These are phyloP conservation scores for Saturnispora kantuleensis DNA, from an alignment of 805 yeast species.

Conservation along the genomic window DNA sequence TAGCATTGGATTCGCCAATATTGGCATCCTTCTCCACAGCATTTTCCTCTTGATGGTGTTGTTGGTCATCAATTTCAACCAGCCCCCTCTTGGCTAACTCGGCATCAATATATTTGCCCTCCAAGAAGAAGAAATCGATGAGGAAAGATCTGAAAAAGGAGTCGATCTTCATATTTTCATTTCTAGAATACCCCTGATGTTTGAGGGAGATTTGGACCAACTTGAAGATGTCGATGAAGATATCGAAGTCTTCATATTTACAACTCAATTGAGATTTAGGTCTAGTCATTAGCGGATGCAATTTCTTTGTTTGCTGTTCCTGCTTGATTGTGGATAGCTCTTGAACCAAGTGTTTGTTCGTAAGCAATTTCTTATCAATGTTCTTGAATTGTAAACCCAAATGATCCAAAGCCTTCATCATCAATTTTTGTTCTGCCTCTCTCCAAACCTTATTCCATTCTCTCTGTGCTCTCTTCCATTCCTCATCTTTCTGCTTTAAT, in stretches of 20 bases:
- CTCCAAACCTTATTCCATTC: conserved; percentile 99
- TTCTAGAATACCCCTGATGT: conserved; percentile 64
- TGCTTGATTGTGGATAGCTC: conserved; percentile 88
- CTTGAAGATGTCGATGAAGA: conserved; percentile 64
- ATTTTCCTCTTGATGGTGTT: conserved; percentile 13
- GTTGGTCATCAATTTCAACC: conserved; percentile 17
- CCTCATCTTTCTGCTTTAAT: conserved; percentile 95
- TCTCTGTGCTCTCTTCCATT: conserved; percentile 95
- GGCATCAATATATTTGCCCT: conserved; percentile 38
- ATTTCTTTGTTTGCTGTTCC: conserved; percentile 79
- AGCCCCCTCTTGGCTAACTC: conserved; percentile 28
- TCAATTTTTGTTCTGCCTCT: conserved; percentile 92
- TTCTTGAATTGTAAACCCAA: conserved; percentile 94
- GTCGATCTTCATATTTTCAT: conserved; percentile 69
- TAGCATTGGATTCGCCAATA: not conserved
- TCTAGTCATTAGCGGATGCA: conserved; percentile 77
- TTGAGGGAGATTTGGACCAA: conserved; percentile 58
- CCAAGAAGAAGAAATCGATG: conserved; percentile 59
- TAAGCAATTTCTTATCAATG: conserved; percentile 84
- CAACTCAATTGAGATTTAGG: conserved; percentile 64
- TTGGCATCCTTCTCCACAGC: conserved; percentile 9
- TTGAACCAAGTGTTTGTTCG: conserved; percentile 81
- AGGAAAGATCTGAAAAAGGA: conserved; percentile 64
- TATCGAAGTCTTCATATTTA: conserved; percentile 51
- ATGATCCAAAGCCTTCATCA: conserved; percentile 89